Evolutionary conservation across 768 basidiomycete species (phyloP).

Genomic region (Boletales sp.): DNA sequence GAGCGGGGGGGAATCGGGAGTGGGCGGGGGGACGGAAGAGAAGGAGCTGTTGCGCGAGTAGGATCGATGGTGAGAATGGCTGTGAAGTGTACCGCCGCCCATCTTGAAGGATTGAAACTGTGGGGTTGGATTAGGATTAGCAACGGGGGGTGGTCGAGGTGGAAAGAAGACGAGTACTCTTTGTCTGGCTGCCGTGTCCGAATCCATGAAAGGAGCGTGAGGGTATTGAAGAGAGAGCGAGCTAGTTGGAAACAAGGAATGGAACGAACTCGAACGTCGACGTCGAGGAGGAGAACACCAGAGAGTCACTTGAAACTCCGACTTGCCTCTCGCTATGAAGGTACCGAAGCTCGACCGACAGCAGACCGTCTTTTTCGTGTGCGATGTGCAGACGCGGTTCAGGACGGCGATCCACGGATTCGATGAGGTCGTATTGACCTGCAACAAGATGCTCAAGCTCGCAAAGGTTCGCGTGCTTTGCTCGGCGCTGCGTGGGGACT

Average conservation of each 20-base stretch:
- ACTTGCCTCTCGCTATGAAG: conserved; percentile 20
- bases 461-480: conserved; percentile 51
- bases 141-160: too few relatives aligned
- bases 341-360: conserved; percentile 37
- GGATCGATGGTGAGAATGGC: too few relatives aligned
- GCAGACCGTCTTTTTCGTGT: conserved; percentile 64
- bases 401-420: conserved; percentile 65
- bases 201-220: conserved; percentile 43
- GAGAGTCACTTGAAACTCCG: conserved; percentile 29
- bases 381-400: conserved; percentile 80
- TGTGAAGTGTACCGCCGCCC: too few relatives aligned
- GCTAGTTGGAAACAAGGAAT: too few relatives aligned
- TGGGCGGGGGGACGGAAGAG: too few relatives aligned
- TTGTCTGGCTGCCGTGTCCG: conserved; percentile 35
- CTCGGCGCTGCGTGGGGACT: too few relatives aligned
- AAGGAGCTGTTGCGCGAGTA: too few relatives aligned
- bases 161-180: too few relatives aligned
- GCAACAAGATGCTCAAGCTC: conserved; percentile 72
- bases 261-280: too few relatives aligned
- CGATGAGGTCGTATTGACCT: conserved; percentile 63
- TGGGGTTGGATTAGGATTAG: neutral
- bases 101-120: conserved; percentile 76
- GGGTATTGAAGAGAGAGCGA: conserved; percentile 29
- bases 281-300: too few relatives aligned
- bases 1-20: too few relatives aligned